Conservation (phyloP, 306 rosid species). For the Lathyrus aphaca region DNA sequence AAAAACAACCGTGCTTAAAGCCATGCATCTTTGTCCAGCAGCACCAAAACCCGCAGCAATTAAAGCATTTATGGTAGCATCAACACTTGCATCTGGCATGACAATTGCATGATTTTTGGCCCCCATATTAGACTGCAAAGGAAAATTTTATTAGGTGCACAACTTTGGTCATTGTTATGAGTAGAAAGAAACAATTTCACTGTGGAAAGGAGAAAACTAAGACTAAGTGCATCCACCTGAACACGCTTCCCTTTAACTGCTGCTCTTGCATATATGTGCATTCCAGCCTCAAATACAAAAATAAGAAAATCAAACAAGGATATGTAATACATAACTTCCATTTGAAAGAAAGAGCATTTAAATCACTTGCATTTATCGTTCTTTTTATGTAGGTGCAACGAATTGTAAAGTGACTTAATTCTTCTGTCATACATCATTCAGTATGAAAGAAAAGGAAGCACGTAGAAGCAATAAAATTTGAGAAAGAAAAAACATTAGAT, state of each 20-base stretch:
- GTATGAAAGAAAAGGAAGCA: slow-evolving; percentile 19
- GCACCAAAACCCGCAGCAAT: slow-evolving; percentile 98
- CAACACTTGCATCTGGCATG: slow-evolving; percentile 86
- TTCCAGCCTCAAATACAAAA: slow-evolving; percentile 75
- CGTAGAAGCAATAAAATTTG: slow-evolving; percentile 16
- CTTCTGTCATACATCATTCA: neutral
- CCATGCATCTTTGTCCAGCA: slow-evolving; percentile 99
- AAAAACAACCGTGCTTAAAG: slow-evolving; percentile 91
- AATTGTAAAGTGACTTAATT: neutral
- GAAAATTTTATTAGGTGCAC: slow-evolving; percentile 25
- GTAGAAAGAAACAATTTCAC: slow-evolving; percentile 32
- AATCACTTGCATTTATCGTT: slow-evolving; percentile 9
- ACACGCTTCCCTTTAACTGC: slow-evolving; percentile 93
- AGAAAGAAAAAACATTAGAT: slow-evolving; percentile 17
- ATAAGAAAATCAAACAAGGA: slow-evolving; percentile 27
- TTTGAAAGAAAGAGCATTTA: slow-evolving; percentile 12
- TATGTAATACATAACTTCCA: neutral
- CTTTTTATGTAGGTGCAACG: neutral
- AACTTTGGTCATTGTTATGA: slow-evolving; percentile 24
- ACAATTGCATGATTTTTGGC: slow-evolving; percentile 95
- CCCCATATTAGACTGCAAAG: slow-evolving; percentile 83
- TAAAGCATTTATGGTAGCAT: slow-evolving; percentile 82
- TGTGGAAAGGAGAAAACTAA: slow-evolving; percentile 4
- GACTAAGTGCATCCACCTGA: slow-evolving; percentile 57
- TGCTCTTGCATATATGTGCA: slow-evolving; percentile 94